phyloP scores from a whole-genome alignment of 176 grass and related monocot genomes.

The Rhynchospora breviuscula region DNA sequence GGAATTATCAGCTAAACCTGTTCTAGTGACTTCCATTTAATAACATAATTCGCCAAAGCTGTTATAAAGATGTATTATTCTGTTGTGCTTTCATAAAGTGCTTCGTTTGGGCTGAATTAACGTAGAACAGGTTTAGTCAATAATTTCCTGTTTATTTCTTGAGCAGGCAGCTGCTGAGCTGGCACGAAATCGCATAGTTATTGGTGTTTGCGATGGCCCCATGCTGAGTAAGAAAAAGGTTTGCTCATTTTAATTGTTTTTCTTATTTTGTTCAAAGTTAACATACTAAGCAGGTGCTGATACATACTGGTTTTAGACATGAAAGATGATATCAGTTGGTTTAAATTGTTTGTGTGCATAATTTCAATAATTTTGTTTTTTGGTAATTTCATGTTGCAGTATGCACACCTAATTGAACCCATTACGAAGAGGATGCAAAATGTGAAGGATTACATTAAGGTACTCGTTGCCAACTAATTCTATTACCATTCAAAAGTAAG shows the following conservation, averaged over 20 bases:
- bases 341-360: no score
- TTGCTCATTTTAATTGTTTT: background rate
- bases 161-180: conserved; percentile 65
- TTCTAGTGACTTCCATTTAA: background rate
- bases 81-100: background rate
- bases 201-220: conserved; percentile 86
- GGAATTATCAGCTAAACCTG: background rate
- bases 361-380: background rate
- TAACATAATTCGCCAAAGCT: background rate
- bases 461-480: conserved; percentile 1
- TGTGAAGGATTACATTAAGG: conserved; percentile 83
- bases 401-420: conserved; percentile 73
- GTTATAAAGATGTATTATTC: no score
- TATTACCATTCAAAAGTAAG: background rate
- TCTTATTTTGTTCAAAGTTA: background rate
- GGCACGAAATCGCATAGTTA: conserved; percentile 54
- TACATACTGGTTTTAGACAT: background rate
- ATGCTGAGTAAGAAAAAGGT: conserved; percentile 96
- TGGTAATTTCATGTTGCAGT: conserved; percentile 35
- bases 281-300: background rate
- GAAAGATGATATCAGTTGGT: background rate
- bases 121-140: background rate
- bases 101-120: background rate
- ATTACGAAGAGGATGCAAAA: conserved; percentile 72
- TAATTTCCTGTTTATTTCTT: background rate